Evolutionary conservation across 2,329 filamentous ascomycete genomes (phyloP).

Genomic region (Fusarium odoratissimum): DNA sequence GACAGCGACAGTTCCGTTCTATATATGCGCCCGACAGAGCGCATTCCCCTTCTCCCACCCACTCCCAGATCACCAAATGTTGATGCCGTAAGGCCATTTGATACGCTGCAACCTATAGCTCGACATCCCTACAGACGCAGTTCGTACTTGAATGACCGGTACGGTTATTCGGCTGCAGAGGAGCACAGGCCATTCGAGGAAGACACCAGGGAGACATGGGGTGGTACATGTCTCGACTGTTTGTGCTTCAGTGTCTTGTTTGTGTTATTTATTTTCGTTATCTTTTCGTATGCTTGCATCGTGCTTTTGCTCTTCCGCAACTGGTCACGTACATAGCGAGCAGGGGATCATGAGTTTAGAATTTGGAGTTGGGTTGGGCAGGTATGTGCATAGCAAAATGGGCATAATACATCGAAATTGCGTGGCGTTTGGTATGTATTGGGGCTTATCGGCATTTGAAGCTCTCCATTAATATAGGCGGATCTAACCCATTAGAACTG

Average conservation of each 20-base stretch:
- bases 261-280: not conserved
- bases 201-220: not conserved
- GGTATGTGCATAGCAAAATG: not conserved
- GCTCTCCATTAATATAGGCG: too few species aligned
- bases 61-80: not conserved
- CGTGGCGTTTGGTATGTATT: not conserved
- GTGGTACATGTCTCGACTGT: not conserved
- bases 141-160: not conserved
- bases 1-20: not conserved
- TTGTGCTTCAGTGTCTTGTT: not conserved
- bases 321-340: not conserved
- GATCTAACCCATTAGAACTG: not conserved
- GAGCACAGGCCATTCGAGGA: not conserved
- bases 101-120: not conserved
- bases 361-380: not conserved
- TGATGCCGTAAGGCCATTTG: not conserved
- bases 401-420: not conserved
- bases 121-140: not conserved
- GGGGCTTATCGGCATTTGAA: not conserved
- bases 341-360: not conserved
- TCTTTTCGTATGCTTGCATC: not conserved
- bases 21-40: not conserved
- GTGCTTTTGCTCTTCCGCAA: not conserved
- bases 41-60: not conserved
- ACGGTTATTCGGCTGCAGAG: not conserved